Percentiles rank a stretch among this genome's conserved stretches.
These are phyloP conservation scores for Blepharisma stoltei DNA, from an alignment of 73 alveolate genomes.

Conservation along the genomic window DNA sequence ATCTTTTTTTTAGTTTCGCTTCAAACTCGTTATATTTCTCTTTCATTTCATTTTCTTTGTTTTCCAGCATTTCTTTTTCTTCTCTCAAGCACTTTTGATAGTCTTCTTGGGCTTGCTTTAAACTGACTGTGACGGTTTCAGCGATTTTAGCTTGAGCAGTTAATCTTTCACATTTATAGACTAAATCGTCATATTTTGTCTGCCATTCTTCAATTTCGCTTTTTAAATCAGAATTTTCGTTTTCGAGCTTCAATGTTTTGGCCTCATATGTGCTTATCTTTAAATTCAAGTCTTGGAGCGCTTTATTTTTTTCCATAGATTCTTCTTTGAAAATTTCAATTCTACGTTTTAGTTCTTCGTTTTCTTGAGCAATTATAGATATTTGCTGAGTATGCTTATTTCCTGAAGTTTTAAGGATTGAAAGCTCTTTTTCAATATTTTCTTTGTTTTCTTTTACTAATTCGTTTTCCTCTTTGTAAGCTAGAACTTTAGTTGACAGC, in stretches of 20 bases:
- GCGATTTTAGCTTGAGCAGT: slow-evolving; percentile 5
- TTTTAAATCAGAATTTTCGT: not conserved
- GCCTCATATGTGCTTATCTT: not conserved
- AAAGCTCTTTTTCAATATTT: not conserved
- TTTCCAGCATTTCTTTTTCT: slow-evolving; percentile 8
- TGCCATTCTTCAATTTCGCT: slow-evolving; percentile 20
- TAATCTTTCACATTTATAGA: slow-evolving; percentile 13
- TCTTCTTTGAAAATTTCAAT: not conserved
- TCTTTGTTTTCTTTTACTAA: not conserved
- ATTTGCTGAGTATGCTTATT: not conserved
- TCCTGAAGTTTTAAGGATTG: not conserved
- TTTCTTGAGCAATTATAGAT: not conserved
- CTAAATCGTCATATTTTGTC: not conserved
- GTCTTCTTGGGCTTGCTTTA: slow-evolving; percentile 26
- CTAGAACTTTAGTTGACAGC: not conserved
- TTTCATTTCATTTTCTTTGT: not conserved
- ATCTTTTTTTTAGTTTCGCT: slow-evolving; percentile 1
- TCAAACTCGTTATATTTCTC: slow-evolving; percentile 10
- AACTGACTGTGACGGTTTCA: slow-evolving; percentile 16
- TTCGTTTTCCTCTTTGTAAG: slow-evolving; percentile 15
- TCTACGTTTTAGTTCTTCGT: not conserved
- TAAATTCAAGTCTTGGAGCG: not conserved
- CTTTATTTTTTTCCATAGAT: not conserved
- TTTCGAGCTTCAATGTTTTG: not conserved
- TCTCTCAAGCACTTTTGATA: slow-evolving; percentile 15